Percentiles rank a stretch among this genome's conserved stretches.
phyloP scores from a whole-genome alignment of 331 rosid genomes.

The Malus hybrid region DNA sequence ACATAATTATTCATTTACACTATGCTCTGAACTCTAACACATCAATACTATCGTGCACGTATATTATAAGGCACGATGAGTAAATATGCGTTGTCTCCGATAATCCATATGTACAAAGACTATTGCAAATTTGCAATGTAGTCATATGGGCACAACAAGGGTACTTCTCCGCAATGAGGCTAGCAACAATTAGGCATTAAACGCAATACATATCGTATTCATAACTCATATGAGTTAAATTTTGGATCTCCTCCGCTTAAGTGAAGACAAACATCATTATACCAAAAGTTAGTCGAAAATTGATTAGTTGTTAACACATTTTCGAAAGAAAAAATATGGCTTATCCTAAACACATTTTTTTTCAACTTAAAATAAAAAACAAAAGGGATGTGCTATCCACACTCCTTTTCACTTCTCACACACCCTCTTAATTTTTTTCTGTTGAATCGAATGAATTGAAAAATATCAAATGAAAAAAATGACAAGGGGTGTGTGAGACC shows the following conservation, averaged over 20 bases:
- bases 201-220: background rate
- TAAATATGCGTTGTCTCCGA: background rate
- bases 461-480: too few relatives aligned
- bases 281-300: too few relatives aligned
- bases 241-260: background rate
- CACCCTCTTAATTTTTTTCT: too few relatives aligned
- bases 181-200: background rate
- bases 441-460: too few relatives aligned
- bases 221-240: too few relatives aligned
- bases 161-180: accelerated
- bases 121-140: background rate
- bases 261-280: accelerated
- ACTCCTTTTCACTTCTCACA: too few relatives aligned
- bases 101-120: background rate
- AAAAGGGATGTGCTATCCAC: too few relatives aligned
- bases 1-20: too few relatives aligned
- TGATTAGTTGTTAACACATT: background rate
- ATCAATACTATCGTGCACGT: too few relatives aligned
- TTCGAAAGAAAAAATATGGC: background rate
- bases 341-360: background rate
- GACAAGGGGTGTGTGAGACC: too few relatives aligned
- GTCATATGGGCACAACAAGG: background rate
- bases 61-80: background rate
- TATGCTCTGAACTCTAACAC: background rate
- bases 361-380: background rate